These are phyloP conservation scores for Coniochaeta sp. DNA, from an alignment of 2,329 filamentous ascomycete species.

Conservation along the genomic window DNA sequence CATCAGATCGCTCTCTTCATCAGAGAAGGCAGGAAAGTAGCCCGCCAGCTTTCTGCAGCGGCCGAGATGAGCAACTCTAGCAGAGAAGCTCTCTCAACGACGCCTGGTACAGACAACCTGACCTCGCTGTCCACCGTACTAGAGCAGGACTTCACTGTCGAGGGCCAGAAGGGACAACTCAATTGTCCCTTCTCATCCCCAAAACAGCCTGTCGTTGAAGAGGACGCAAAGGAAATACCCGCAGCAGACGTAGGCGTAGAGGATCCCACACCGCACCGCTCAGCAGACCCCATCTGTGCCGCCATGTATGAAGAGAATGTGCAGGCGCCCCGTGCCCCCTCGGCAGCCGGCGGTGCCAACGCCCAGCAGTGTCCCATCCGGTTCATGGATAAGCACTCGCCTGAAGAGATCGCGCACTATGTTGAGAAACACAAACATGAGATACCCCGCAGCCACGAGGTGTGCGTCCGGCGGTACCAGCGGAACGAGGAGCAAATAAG, in stretches of 20 bases:
- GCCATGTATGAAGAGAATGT: slow-evolving; percentile 55
- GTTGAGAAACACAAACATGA: slow-evolving; percentile 95
- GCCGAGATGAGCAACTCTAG: slow-evolving; percentile 41
- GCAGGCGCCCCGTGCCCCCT: slow-evolving; percentile 44
- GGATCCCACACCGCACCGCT: slow-evolving; percentile 40
- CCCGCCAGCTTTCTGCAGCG: slow-evolving; percentile 42
- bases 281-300: slow-evolving; percentile 55
- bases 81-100: slow-evolving; percentile 34
- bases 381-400: slow-evolving; percentile 84
- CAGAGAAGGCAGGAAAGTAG: slow-evolving; percentile 55
- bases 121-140: slow-evolving; percentile 60
- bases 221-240: slow-evolving; percentile 15
- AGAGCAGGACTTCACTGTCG: slow-evolving; percentile 86
- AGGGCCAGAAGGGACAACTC: slow-evolving; percentile 71
- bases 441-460: slow-evolving; percentile 84
- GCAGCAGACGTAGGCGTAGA: slow-evolving; percentile 16
- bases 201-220: slow-evolving; percentile 24
- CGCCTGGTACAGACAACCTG: slow-evolving; percentile 21
- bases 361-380: slow-evolving; percentile 79
- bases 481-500: slow-evolving; percentile 77
- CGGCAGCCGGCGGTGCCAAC: slow-evolving; percentile 25
- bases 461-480: slow-evolving; percentile 86
- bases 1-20: slow-evolving; percentile 58
- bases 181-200: slow-evolving; percentile 66
- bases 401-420: slow-evolving; percentile 88